phyloP scores from a whole-genome alignment of 345 rosid species.

The Laguncularia racemosa region DNA sequence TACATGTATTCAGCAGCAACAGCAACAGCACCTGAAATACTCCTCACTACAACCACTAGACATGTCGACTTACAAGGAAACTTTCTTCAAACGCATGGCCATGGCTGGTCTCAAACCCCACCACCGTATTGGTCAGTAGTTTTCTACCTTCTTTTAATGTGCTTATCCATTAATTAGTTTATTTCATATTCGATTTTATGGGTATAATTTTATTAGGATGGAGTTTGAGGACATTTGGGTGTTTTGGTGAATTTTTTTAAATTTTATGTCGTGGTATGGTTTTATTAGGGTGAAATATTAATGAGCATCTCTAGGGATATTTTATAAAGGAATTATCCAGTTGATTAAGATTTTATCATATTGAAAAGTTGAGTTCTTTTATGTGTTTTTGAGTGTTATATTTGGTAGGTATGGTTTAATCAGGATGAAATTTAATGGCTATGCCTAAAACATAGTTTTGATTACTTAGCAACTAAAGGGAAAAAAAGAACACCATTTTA shows the following conservation, averaged over 20 bases:
- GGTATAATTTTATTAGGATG: too few species aligned
- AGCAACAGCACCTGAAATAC: constrained; percentile 12
- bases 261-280: neutral
- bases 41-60: constrained; percentile 4
- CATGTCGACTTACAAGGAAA: constrained; percentile 31
- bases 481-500: too few species aligned
- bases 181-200: too few species aligned
- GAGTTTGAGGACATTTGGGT: too few species aligned
- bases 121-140: constrained; percentile 63
- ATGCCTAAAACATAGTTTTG: too few species aligned
- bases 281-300: neutral
- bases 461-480: too few species aligned
- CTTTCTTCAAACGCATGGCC: constrained; percentile 65
- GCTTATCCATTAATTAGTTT: too few species aligned
- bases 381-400: too few species aligned
- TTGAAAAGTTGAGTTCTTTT: neutral
- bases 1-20: constrained; percentile 24
- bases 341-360: neutral
- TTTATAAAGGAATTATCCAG: neutral
- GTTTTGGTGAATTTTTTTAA: too few species aligned
- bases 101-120: constrained; percentile 84
- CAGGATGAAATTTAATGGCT: too few species aligned
- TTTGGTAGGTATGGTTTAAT: too few species aligned
- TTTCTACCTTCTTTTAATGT: neutral
- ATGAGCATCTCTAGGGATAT: too few species aligned